Percentiles rank a stretch among this genome's conserved stretches.
Conservation (phyloP, 2,329 filamentous ascomycete genomes). For the Aspergillus quadricinctus region DNA sequence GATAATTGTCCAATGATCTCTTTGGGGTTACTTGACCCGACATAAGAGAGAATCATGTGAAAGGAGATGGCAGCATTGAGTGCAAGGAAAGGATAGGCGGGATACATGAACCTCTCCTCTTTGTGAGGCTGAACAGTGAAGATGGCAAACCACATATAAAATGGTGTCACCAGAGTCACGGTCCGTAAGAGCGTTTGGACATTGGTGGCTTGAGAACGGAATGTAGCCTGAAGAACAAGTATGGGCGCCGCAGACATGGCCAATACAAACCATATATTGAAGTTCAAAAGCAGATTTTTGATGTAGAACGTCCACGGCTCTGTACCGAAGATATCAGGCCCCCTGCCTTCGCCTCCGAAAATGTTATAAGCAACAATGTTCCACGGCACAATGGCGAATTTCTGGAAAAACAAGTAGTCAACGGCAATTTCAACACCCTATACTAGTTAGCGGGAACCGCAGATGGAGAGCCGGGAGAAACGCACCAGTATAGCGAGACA, state of each 20-base stretch:
- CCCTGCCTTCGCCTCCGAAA: constrained; percentile 70
- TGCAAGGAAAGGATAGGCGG: constrained; percentile 83
- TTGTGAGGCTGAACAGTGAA: constrained; percentile 95
- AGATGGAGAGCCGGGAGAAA: constrained; percentile 7
- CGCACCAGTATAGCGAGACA: constrained; percentile 67
- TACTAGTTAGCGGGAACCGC: constrained; percentile 21
- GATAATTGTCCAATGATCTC: constrained; percentile 68
- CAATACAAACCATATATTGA: constrained; percentile 88
- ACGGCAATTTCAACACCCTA: constrained; percentile 65
- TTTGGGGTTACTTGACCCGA: constrained; percentile 67
- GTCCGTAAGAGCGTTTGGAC: constrained; percentile 70
- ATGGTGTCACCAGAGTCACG: constrained; percentile 73
- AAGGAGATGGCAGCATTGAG: constrained; percentile 82
- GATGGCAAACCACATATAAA: constrained; percentile 91
- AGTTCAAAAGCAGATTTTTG: constrained; percentile 86
- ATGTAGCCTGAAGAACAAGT: constrained; percentile 66
- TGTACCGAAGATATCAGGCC: constrained; percentile 88
- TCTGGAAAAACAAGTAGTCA: constrained; percentile 82
- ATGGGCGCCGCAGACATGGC: constrained; percentile 72
- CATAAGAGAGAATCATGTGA: constrained; percentile 70
- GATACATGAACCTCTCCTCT: constrained; percentile 98
- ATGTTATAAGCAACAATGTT: constrained; percentile 97
- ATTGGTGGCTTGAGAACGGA: constrained; percentile 58
- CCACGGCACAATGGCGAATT: constrained; percentile 71
- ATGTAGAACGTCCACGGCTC: constrained; percentile 98